Conservation (phyloP, 169 alveolate genomes). For the Cryptosporidium ubiquitum region DNA sequence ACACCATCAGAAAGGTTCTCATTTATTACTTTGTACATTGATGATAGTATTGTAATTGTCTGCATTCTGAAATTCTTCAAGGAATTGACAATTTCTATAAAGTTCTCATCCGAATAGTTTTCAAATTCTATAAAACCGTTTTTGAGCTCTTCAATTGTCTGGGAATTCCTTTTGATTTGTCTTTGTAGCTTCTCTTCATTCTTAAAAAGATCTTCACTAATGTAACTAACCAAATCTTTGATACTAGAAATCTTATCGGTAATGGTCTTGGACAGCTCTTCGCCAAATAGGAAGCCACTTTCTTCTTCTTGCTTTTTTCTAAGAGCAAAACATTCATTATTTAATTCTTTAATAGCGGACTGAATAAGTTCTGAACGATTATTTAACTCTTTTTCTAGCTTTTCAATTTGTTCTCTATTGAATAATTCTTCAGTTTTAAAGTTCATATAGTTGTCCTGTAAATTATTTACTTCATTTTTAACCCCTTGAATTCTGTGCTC, state of each 20-base stretch:
- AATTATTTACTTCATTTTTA: constrained; percentile 2
- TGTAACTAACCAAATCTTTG: constrained; percentile 33
- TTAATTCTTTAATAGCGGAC: constrained; percentile 48
- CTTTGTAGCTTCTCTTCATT: constrained; percentile 42
- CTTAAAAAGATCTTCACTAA: constrained; percentile 50
- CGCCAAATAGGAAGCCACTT: neutral
- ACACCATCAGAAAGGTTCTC: neutral
- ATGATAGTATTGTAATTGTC: constrained; percentile 9
- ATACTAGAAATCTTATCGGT: constrained; percentile 24
- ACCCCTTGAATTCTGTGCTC: constrained; percentile 37
- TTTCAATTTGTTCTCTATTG: constrained; percentile 9
- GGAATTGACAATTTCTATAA: constrained; percentile 35
- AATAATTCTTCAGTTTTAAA: constrained; percentile 4
- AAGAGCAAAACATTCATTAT: neutral
- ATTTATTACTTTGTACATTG: constrained; percentile 40
- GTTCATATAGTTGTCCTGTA: constrained; percentile 4
- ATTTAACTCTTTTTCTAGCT: constrained; percentile 42
- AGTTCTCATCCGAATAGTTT: constrained; percentile 40
- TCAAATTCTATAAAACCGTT: constrained; percentile 49
- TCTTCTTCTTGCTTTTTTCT: constrained; percentile 25
- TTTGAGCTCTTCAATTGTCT: constrained; percentile 17
- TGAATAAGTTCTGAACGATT: constrained; percentile 53
- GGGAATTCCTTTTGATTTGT: constrained; percentile 38
- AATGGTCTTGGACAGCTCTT: constrained; percentile 9
- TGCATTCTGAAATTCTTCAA: constrained; percentile 51